Evolutionary conservation across 768 basidiomycete genomes (phyloP), one percentile per base, ranked within the genome.

Genomic region (Lactifluus pinguis): DNA sequence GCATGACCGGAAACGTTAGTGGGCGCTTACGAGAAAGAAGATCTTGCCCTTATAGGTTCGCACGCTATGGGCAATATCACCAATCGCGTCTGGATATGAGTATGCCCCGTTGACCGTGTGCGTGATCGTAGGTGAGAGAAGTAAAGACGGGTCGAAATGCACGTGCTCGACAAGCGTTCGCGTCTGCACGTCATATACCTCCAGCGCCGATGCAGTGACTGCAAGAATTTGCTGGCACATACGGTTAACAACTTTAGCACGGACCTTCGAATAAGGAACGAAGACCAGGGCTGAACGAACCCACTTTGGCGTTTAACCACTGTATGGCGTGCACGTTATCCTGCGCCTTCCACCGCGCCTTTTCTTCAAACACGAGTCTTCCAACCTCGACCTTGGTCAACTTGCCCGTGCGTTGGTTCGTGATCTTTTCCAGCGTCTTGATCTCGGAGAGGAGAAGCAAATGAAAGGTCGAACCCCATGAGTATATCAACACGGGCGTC

Each of bases 271-370:
- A 21, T 59, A 13, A 38, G 21, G 17, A 25, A n/a, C 17, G 30
- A 19, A 48, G 44, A 47, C 44, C 25, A 25, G 17, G 61, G 32
- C 65, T 21, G 66, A 74, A 74, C 67, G 70, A 69, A 84, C 94
- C 75, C 76, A 98, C 95, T 74, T 86, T 83, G 61, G 77, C 76
- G 72, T 92, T 95, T 68, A 94, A 76, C 97, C 95, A 98, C 65
- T 93, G 87, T 36, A 97, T 61, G 8, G 85, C 84, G 39, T 89
- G 73, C 19, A 94, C 80, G 57, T 82, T 78, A 30, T 81, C 82
- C 34, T 82, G 78, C 3, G 82, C 79, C 11, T 72, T 75, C 84
- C 84, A 93, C 59, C 73, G 77, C 17, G 80, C 80, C 21, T 75
- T 75, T 56, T 84, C 79, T 63, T 84, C 79, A 68, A 89, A 83